phyloP scores from a whole-genome alignment of 2,329 filamentous ascomycete genomes.

The Dactylonectria estremocensis region DNA sequence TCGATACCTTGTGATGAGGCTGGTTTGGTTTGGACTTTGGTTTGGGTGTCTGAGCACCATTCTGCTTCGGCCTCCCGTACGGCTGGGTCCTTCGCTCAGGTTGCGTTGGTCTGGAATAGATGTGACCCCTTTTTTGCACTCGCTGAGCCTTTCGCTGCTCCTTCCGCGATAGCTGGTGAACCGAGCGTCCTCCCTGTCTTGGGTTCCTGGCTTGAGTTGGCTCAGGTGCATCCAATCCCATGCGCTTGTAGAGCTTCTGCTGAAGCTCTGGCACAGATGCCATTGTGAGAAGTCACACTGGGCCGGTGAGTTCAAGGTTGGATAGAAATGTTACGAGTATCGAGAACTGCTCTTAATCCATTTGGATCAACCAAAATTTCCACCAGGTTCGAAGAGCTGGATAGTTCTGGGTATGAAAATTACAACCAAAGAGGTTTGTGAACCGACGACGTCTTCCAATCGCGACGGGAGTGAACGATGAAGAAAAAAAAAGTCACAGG shows the following conservation, averaged over 20 bases:
- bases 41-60: constrained; percentile 13
- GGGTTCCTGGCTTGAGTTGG: constrained; percentile 32
- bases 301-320: background rate
- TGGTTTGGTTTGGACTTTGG: constrained; percentile 15
- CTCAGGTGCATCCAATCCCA: constrained; percentile 53
- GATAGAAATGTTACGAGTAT: background rate
- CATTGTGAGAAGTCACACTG: constrained; percentile 25
- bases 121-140: constrained; percentile 69
- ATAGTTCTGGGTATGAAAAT: background rate
- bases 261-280: constrained; percentile 53
- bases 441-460: background rate
- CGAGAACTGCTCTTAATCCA: background rate
- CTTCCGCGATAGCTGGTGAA: constrained; percentile 63
- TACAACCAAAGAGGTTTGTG: background rate
- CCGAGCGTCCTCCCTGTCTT: constrained; percentile 35
- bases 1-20: constrained; percentile 18
- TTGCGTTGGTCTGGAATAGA: constrained; percentile 43
- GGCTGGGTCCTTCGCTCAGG: constrained; percentile 28
- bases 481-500: constrained; percentile 21
- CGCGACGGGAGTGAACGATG: background rate
- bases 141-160: constrained; percentile 78
- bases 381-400: background rate
- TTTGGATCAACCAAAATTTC: background rate
- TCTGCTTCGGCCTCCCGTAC: constrained; percentile 26
- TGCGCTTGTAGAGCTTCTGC: constrained; percentile 56